Conservation (phyloP, 2,329 filamentous ascomycete genomes). For the Penicillium nordicum region DNA sequence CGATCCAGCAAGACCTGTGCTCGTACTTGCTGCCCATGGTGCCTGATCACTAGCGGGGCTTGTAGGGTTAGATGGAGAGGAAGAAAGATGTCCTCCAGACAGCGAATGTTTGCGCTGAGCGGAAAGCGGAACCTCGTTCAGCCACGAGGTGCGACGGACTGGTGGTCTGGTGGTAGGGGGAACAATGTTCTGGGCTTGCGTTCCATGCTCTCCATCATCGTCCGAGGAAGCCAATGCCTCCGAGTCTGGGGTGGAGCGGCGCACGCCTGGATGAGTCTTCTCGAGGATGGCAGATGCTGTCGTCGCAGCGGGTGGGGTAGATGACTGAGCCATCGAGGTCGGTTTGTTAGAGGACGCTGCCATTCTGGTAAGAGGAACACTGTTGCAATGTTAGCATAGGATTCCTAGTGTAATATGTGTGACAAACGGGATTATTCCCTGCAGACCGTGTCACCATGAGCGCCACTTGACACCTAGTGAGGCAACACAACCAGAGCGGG, state of each 20-base stretch:
- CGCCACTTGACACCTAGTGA: conserved; percentile 6
- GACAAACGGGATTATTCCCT: background rate
- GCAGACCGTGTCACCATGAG: conserved; percentile 2
- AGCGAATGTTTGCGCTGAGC: conserved; percentile 74
- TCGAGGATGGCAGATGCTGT: conserved; percentile 67
- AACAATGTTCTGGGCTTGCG: conserved; percentile 48
- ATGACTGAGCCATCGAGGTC: conserved; percentile 29
- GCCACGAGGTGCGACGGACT: conserved; percentile 73
- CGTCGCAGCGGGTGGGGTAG: conserved; percentile 50
- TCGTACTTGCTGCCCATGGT: conserved; percentile 41
- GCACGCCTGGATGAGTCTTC: conserved; percentile 64
- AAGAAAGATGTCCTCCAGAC: conserved; percentile 70
- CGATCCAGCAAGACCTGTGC: conserved; percentile 38
- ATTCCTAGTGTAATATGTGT: background rate
- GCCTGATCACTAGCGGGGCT: conserved; percentile 69
- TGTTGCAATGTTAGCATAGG: conserved; percentile 8
- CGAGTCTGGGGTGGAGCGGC: conserved; percentile 87
- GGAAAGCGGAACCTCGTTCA: conserved; percentile 73
- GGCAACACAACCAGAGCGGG: conserved; percentile 8
- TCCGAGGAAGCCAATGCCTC: conserved; percentile 92
- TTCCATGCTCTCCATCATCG: conserved; percentile 74
- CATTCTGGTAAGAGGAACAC: conserved; percentile 38
- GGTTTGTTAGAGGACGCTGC: conserved; percentile 32
- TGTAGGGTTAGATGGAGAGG: conserved; percentile 73
- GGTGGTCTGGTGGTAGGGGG: conserved; percentile 56